Base-by-base conservation (phyloP, 2,329 filamentous ascomycete species). In the Talaromyces islandicus region DNA sequence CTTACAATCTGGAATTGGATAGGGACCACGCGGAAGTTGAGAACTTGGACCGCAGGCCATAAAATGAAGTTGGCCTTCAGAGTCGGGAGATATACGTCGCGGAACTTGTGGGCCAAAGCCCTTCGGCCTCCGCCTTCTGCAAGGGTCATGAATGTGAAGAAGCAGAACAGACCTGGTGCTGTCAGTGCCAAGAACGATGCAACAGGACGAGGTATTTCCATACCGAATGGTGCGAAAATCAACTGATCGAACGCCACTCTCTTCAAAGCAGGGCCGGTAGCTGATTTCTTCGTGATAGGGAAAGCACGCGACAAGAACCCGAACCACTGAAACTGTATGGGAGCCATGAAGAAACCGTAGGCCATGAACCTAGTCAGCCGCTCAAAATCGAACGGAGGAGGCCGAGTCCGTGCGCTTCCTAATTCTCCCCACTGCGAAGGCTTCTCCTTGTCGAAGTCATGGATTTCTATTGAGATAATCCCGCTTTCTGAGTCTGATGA, bases 61-160 rank as follows among this genome's bases (percentile, higher is more conserved):
- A 99, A 84, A 68, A 96, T 81, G 69, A 89, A 99, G 77, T 99
- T 99, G 67, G 93, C 92, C 81, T 97, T 96, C 66, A 99, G 81
- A 9, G 94, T 93, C 14, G 93, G 92, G 60, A 97, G 75, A 73
- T 96, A 99, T 77, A 97, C 92, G 71, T 97, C 93, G 70, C 89
- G 85, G 68, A 99, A 87, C 81, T 99, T 99, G 72, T 88, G 84
- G 63, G 82, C 78, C 55, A 99, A 83, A 7, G 90, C 92, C 62
- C 89, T 83, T 68, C 85, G 86, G 32, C 92, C 91, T 60, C 94
- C 94, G 27, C 94, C 94, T 77, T 99, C 94, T 12, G 93, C 90
- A 17, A 97, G 77, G 0, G 94, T 97, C 93, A 99, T 97, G 76
- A 88, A 93, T 0, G 90, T 92, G 75, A 97, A 99, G 81, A 99